Base-by-base conservation (phyloP, 345 rosid genomes). In the Populus nigra region DNA sequence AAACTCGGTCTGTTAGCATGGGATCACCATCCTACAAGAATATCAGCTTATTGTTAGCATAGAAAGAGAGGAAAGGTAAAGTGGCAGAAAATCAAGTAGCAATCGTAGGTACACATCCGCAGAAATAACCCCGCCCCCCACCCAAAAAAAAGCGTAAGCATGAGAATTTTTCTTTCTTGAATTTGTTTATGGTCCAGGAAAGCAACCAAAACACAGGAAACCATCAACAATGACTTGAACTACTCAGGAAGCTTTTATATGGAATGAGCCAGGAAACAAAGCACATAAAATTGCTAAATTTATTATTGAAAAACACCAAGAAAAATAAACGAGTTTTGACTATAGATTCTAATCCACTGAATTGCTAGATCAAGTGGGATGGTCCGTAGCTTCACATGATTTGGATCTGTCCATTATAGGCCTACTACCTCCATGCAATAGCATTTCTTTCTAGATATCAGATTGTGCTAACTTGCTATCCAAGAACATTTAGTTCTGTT, bases 1-100 rank as follows among this genome's bases (percentile, higher is more conserved):
- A 96, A 53, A 96, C 97, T 77, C 97, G 86, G 79, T 91, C 97
- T 1, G 99, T 91, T 77, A 91, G 75, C 91, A 94, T 78, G 72
- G 87, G 75, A 86, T 94, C 99, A 43, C 91, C 95, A 59, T 94
- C 99, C 98, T 82, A 69, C 39, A 36, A 39, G 47, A 74, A 41
- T 29, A 73, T 7, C 53, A 29, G 27, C 8, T 7, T 22, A 47
- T 12, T 89, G 72, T 23, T 23, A 53, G 73, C 68, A 84, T 38
- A 83, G 36, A 72, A 72, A 73, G 70, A 77, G 1, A 43, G 43
- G 25, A 18, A 18, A 66, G 20, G 45, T 38, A 25, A 69, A 8
- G 29, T 36, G 20, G 39, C 65, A 45, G 41, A 68, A 68, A 29
- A 68, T 71, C 73, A 59, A 57, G 70, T 49, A 33, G 43, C 4